These are phyloP conservation scores for Chytriomyces sp. DNA, from an alignment of 192 early-diverging fungal species.

Conservation along the genomic window DNA sequence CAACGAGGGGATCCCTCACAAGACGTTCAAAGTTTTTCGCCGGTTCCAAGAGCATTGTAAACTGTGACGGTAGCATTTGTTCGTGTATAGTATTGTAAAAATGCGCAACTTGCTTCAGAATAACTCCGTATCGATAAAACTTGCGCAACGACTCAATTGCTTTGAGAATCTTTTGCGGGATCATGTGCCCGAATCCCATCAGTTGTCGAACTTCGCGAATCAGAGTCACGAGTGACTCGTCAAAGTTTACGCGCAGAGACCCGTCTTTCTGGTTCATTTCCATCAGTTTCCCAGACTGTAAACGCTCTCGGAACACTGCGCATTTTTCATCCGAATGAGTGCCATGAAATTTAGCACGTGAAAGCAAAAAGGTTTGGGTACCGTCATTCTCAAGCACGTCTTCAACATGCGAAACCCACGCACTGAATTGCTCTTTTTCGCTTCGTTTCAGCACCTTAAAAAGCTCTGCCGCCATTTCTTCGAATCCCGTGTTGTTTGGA, in stretches of 20 bases:
- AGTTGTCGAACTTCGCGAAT: constrained; percentile 58
- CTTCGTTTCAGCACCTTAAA: constrained; percentile 44
- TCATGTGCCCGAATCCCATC: constrained; percentile 56
- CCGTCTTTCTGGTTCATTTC: constrained; percentile 57
- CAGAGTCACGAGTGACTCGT: constrained; percentile 52
- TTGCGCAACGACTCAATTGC: constrained; percentile 49
- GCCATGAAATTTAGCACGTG: too few relatives aligned
- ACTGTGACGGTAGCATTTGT: constrained; percentile 64
- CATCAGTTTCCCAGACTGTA: constrained; percentile 50
- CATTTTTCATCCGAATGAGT: too few relatives aligned
- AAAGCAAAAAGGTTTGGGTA: not conserved
- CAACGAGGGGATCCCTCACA: constrained; percentile 48
- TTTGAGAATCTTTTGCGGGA: constrained; percentile 53
- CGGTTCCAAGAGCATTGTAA: constrained; percentile 56
- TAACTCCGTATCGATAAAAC: constrained; percentile 58
- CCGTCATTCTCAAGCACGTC: constrained; percentile 36
- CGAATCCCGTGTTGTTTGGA: constrained; percentile 40
- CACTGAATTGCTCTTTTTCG: constrained; percentile 53
- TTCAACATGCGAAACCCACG: constrained; percentile 47
- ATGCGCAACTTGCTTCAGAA: constrained; percentile 64
- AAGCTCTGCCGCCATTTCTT: constrained; percentile 34
- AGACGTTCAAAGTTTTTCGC: constrained; percentile 62
- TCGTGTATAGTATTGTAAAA: constrained; percentile 70
- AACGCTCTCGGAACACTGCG: constrained; percentile 8
- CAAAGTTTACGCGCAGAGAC: constrained; percentile 56